Evolutionary conservation across 2,329 filamentous ascomycete genomes (phyloP).

Genomic region (Pseudocercospora eumusae): DNA sequence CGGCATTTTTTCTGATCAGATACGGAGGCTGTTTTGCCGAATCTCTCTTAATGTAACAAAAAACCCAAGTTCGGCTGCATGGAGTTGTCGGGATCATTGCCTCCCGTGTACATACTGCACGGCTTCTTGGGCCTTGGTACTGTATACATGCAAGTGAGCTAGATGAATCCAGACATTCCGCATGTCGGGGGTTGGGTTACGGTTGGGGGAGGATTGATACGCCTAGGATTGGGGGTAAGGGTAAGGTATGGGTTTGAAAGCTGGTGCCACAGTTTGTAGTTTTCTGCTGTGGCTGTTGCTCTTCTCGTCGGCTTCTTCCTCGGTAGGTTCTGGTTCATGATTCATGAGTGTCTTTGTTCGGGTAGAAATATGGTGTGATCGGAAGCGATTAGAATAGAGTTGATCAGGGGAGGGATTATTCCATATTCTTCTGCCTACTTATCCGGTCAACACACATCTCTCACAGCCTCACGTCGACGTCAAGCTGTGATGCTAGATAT

Average conservation of each 20-base stretch:
- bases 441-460: neutral
- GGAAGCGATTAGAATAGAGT: slow-evolving; percentile 15
- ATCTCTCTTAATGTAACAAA: neutral
- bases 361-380: too few relatives aligned
- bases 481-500: too few relatives aligned
- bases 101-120: neutral
- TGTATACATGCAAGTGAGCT: neutral
- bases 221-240: slow-evolving; percentile 23
- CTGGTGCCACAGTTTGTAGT: slow-evolving; percentile 26
- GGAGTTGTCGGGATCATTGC: neutral
- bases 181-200: slow-evolving; percentile 21
- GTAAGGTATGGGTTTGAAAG: too few relatives aligned
- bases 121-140: neutral
- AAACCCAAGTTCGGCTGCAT: neutral
- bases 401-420: neutral
- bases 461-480: neutral
- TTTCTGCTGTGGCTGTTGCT: slow-evolving; percentile 23
- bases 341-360: neutral
- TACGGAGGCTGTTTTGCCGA: neutral
- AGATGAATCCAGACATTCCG: neutral
- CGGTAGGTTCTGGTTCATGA: neutral
- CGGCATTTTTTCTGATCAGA: neutral
- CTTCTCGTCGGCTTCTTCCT: slow-evolving; percentile 29
- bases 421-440: neutral
- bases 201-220: slow-evolving; percentile 26